Conservation (phyloP, 2,329 filamentous ascomycete species). For the Penicillium oxalicum region DNA sequence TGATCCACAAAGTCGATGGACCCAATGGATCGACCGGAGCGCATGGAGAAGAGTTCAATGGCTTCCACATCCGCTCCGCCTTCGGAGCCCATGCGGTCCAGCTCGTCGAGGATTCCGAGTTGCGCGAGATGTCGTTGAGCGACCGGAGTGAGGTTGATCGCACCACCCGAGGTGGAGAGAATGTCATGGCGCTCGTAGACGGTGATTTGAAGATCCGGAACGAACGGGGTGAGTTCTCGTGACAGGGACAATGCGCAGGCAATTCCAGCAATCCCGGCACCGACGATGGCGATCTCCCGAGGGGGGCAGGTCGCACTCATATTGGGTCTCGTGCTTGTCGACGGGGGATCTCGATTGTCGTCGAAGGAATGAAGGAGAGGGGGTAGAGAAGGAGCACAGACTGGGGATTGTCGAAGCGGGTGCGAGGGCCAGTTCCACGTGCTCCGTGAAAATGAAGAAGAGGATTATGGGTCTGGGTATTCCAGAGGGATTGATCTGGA, state of each 20-base stretch:
- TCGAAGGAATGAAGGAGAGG: too few relatives aligned
- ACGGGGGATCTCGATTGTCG: neutral
- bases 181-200: constrained; percentile 38
- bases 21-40: constrained; percentile 35
- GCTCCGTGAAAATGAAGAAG: too few relatives aligned
- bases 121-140: constrained; percentile 40
- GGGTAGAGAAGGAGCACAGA: too few relatives aligned
- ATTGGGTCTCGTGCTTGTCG: neutral
- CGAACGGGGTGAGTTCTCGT: constrained; percentile 28
- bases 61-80: constrained; percentile 37
- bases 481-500: too few relatives aligned
- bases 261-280: constrained; percentile 33
- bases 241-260: constrained; percentile 29
- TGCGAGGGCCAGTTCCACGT: too few relatives aligned
- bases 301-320: constrained; percentile 16
- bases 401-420: too few relatives aligned
- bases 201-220: constrained; percentile 32
- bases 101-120: constrained; percentile 36
- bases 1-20: constrained; percentile 35
- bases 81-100: constrained; percentile 35
- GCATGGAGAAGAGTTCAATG: constrained; percentile 38
- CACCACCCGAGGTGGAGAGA: constrained; percentile 40
- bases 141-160: constrained; percentile 42
- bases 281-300: constrained; percentile 28
- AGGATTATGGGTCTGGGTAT: too few relatives aligned